phyloP scores from a whole-genome alignment of 2,329 filamentous ascomycete species.

The Verticillium isaacii region DNA sequence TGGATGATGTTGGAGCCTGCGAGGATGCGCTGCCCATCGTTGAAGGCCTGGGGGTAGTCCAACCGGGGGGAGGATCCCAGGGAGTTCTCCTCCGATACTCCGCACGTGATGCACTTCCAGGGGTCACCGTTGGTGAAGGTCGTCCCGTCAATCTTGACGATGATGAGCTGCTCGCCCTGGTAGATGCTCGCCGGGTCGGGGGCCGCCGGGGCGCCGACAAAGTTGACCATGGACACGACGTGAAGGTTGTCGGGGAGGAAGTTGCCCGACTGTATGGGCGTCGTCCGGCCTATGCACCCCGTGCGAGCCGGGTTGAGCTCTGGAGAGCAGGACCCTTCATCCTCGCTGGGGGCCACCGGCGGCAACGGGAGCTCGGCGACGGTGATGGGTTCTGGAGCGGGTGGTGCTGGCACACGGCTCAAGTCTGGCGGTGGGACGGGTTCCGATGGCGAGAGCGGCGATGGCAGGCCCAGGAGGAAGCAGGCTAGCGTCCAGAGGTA shows the following conservation, averaged over 20 bases:
- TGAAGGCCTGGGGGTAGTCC: constrained; percentile 39
- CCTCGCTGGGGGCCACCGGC: constrained; percentile 21
- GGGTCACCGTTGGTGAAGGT: constrained; percentile 36
- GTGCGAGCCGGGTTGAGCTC: constrained; percentile 27
- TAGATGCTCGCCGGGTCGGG: constrained; percentile 36
- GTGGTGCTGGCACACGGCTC: constrained; percentile 15
- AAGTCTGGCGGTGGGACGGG: not conserved
- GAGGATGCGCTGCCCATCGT: constrained; percentile 29
- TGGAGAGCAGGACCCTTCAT: constrained; percentile 24
- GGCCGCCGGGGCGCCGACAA: constrained; percentile 33
- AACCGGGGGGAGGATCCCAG: constrained; percentile 12
- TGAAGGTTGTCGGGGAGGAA: constrained; percentile 40
- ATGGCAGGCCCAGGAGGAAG: not conserved
- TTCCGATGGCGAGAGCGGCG: not conserved
- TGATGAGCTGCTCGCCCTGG: constrained; percentile 32
- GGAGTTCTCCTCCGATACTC: constrained; percentile 26
- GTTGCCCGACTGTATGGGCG: constrained; percentile 5
- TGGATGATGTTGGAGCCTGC: constrained; percentile 29
- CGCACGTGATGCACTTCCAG: constrained; percentile 44
- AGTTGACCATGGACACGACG: constrained; percentile 31
- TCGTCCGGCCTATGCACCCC: constrained; percentile 27
- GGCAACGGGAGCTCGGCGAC: constrained; percentile 30
- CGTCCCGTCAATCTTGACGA: constrained; percentile 35
- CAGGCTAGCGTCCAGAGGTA: not conserved
- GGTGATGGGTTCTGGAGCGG: constrained; percentile 26